Conservation (phyloP, 495 filamentous ascomycete species). For the Lepidopterella palustris region DNA sequence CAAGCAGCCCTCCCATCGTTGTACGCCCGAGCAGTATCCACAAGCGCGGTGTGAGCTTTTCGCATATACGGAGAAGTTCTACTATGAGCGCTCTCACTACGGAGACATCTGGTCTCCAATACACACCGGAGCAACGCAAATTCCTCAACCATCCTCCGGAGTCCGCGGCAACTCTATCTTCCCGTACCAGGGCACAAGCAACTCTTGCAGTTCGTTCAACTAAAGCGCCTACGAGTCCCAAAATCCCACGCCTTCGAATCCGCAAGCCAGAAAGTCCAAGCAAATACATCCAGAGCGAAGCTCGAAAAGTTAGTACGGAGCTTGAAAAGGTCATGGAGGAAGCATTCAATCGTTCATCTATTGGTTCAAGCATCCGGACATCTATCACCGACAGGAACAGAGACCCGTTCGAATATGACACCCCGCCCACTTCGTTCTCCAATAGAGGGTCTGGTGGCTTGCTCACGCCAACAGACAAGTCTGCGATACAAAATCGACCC, state of each 20-base stretch:
- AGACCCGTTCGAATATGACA: constrained; percentile 33
- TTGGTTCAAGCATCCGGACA: constrained; percentile 42
- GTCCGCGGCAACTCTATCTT: not conserved
- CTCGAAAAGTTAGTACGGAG: constrained; percentile 59
- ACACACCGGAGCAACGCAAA: constrained; percentile 24
- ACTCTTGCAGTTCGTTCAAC: constrained; percentile 14
- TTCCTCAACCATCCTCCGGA: not conserved
- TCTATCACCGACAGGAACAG: constrained; percentile 38
- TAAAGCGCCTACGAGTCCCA: constrained; percentile 8
- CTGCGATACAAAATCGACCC: constrained; percentile 27
- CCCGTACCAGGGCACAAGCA: not conserved
- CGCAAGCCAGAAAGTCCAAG: constrained; percentile 42
- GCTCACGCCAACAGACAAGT: constrained; percentile 13
- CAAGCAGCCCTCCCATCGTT: constrained; percentile 48
- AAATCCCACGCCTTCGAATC: constrained; percentile 24
- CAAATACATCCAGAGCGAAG: constrained; percentile 53
- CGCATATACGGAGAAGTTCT: constrained; percentile 44
- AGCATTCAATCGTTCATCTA: constrained; percentile 70
- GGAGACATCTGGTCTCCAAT: constrained; percentile 11
- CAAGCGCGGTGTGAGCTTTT: constrained; percentile 78
- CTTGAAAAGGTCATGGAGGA: constrained; percentile 66
- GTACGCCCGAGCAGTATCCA: constrained; percentile 53
- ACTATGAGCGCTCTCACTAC: constrained; percentile 26
- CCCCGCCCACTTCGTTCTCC: constrained; percentile 39
- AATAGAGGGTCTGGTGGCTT: constrained; percentile 45